These are phyloP conservation scores for Agapanthus africanus DNA, from an alignment of 106 monocot species.

Conservation along the genomic window DNA sequence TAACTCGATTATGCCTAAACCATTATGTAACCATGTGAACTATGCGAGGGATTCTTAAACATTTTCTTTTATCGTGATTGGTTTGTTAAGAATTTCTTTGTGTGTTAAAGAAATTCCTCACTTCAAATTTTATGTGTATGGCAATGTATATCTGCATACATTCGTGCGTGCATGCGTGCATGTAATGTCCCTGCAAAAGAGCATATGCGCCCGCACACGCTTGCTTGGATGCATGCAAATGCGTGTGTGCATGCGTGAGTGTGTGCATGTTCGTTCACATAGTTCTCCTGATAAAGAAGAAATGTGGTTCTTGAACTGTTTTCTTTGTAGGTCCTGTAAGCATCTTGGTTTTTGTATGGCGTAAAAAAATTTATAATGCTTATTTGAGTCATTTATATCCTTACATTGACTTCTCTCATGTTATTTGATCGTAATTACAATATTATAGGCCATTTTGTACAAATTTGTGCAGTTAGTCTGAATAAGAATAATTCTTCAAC, in stretches of 20 bases:
- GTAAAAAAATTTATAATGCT: too few relatives aligned
- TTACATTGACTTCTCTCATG: neutral
- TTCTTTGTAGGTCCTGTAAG: neutral
- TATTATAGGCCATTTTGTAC: neutral
- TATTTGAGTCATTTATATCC: neutral
- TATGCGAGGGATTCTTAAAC: neutral
- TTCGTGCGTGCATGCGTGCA: too few relatives aligned
- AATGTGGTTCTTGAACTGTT: neutral
- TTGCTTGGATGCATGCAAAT: too few relatives aligned
- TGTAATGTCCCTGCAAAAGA: too few relatives aligned
- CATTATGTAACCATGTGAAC: too few relatives aligned
- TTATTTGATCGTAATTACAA: neutral
- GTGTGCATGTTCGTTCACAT: too few relatives aligned
- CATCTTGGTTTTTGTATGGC: too few relatives aligned
- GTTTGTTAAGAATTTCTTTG: neutral
- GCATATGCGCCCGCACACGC: too few relatives aligned
- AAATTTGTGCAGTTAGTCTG: conserved; percentile 38
- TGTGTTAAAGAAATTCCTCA: neutral
- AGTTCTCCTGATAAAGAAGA: neutral
- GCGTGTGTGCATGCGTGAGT: too few relatives aligned
- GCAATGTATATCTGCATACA: too few relatives aligned
- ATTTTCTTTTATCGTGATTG: neutral
- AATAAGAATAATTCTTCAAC: conserved; percentile 36
- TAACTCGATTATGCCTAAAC: too few relatives aligned
- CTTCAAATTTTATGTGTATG: too few relatives aligned